Evolutionary conservation across 352 stramenopile species (phyloP), one percentile per base, ranked within the genome.

Genomic region (Achlya hypogyna): DNA sequence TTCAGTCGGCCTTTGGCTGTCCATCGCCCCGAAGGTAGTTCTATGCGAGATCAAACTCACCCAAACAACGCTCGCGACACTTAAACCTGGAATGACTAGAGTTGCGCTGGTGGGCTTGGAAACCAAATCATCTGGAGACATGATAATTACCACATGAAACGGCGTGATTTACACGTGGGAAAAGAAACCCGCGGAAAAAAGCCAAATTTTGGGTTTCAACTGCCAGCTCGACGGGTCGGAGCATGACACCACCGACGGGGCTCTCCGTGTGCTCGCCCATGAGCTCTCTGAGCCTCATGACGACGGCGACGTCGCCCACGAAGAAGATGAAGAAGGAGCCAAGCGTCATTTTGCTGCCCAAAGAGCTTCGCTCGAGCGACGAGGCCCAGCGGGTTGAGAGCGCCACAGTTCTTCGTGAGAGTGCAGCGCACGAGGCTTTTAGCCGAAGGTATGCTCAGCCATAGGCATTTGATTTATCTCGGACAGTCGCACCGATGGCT

Each of bases 331-430:
- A 64, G 56, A 64, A 64, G 25, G 56, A 65, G 29, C n/a, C 29
- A 16, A 53, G n/a, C 27, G 60, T 25, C 4, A 67, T 67, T 27
- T 58, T 49, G 40, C 43, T 67, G 31, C 60, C 60, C 8, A 67
- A 67, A 49, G 60, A 59, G 23, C 60, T 67, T 1, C 60, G 43
- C 9, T 67, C 60, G 4, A 49, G 60, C 51, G 60, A 67, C n/a
- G 60, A 67, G 22, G 52, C 69, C 12, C 75, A 84, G 54, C 71
- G 73, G 0, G 65, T 86, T 5, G 81, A 91, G 45, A 91, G 79
- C 70, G 85, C 83, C 29, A 75, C 87, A 31, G 75, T 91, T 31
- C 89, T 72, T 32, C 77, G 84, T 14, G 82, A 93, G 53, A 90
- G 77, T 25, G 84, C 81, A 16, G 88, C 81, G 5, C 84, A 93